phyloP scores from a whole-genome alignment of 2,329 filamentous ascomycete species.

The Penicillium paneum region DNA sequence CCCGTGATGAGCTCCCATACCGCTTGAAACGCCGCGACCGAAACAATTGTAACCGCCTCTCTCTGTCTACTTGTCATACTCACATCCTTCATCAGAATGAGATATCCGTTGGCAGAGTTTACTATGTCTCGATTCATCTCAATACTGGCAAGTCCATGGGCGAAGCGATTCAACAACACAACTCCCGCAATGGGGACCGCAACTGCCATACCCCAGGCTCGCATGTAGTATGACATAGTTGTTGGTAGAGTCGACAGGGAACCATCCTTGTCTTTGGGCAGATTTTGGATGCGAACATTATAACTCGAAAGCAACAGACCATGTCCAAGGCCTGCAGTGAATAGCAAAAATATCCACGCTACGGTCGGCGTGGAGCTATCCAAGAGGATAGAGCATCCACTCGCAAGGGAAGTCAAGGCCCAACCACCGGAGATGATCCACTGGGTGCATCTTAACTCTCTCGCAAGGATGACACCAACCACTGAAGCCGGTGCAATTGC shows the following conservation, averaged over 20 bases:
- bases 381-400: slow-evolving; percentile 40
- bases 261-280: slow-evolving; percentile 40
- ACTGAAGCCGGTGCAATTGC: slow-evolving; percentile 22
- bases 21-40: slow-evolving; percentile 22
- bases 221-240: slow-evolving; percentile 16
- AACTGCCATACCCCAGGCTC: slow-evolving; percentile 45
- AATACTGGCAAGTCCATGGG: slow-evolving; percentile 23
- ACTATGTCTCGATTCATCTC: slow-evolving; percentile 10
- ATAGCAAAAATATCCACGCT: slow-evolving; percentile 38
- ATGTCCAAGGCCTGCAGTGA: slow-evolving; percentile 42
- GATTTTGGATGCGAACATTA: slow-evolving; percentile 42
- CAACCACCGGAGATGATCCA: slow-evolving; percentile 47
- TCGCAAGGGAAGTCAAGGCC: slow-evolving; percentile 35
- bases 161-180: slow-evolving; percentile 44
- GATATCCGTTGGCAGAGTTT: slow-evolving; percentile 13
- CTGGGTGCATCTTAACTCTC: slow-evolving; percentile 20
- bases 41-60: slow-evolving; percentile 14
- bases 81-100: slow-evolving; percentile 17
- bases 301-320: slow-evolving; percentile 43
- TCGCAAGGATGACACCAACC: slow-evolving; percentile 17
- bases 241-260: slow-evolving; percentile 25
- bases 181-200: slow-evolving; percentile 43
- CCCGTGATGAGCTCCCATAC: slow-evolving; percentile 30
- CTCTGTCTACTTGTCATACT: slow-evolving; percentile 12
- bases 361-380: slow-evolving; percentile 31